These are phyloP conservation scores for Adansonia grandidieri DNA, from an alignment of 441 rosid species.

Conservation along the genomic window DNA sequence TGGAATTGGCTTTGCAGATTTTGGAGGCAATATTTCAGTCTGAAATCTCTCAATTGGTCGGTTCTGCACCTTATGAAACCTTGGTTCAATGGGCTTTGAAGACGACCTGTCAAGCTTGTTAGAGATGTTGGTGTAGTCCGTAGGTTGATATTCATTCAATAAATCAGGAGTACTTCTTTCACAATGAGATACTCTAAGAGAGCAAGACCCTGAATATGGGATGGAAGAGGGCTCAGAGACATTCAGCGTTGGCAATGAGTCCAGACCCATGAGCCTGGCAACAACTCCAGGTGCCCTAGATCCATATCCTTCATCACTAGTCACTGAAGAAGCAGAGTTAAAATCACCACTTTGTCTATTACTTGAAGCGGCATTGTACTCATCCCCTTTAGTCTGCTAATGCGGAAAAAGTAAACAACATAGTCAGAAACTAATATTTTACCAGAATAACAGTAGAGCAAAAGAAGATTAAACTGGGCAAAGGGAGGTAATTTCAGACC, in stretches of 20 bases:
- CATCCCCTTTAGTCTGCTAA: constrained; percentile 54
- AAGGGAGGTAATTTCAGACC: constrained; percentile 41
- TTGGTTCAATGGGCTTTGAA: constrained; percentile 51
- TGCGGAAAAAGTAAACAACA: constrained; percentile 18
- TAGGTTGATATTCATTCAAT: constrained; percentile 46
- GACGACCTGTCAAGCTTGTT: constrained; percentile 44
- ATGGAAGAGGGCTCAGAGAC: constrained; percentile 45
- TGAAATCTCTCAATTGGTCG: constrained; percentile 76
- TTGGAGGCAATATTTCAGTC: constrained; percentile 79
- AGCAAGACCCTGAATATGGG: constrained; percentile 42
- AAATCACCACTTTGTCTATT: constrained; percentile 54
- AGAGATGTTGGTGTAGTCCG: constrained; percentile 41
- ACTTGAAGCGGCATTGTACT: constrained; percentile 47
- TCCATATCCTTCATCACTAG: constrained; percentile 70
- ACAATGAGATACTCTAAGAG: constrained; percentile 42
- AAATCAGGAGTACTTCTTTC: constrained; percentile 37
- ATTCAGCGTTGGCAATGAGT: constrained; percentile 66
- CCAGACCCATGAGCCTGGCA: constrained; percentile 95
- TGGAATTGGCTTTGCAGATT: constrained; percentile 70
- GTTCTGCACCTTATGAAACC: constrained; percentile 43
- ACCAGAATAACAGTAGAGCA: constrained; percentile 6
- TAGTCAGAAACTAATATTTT: constrained; percentile 18
- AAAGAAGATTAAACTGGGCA: constrained; percentile 16
- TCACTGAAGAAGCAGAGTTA: constrained; percentile 59
- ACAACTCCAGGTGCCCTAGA: constrained; percentile 81